phyloP scores from a whole-genome alignment of 345 rosid species.

The Erysimum cheiranthoides region DNA sequence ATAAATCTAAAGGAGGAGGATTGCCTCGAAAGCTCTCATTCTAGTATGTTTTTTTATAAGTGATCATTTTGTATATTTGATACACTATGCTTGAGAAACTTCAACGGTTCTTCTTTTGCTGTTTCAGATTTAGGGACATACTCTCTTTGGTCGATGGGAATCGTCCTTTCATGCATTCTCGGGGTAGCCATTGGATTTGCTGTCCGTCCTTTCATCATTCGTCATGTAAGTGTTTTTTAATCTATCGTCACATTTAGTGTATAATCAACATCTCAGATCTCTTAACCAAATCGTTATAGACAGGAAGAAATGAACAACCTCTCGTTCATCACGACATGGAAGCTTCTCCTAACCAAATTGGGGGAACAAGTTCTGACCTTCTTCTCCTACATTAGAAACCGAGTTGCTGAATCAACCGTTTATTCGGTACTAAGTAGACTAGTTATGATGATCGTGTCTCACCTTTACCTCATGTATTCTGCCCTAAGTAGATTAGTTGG shows the following conservation, averaged over 20 bases:
- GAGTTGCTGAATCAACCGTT: slow-evolving; percentile 50
- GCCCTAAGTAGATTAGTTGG: slow-evolving; percentile 53
- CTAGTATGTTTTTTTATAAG: slow-evolving; percentile 41
- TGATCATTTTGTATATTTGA: neutral
- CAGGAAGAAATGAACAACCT: slow-evolving; percentile 59
- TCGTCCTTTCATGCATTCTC: slow-evolving; percentile 42
- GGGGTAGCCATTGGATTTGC: slow-evolving; percentile 42
- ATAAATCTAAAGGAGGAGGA: slow-evolving; percentile 69
- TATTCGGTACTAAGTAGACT: slow-evolving; percentile 49
- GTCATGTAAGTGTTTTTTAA: slow-evolving; percentile 50
- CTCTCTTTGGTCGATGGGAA: slow-evolving; percentile 46
- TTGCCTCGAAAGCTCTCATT: slow-evolving; percentile 55
- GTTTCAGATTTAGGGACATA: slow-evolving; percentile 41
- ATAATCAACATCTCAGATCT: slow-evolving; percentile 23
- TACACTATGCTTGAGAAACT: slow-evolving; percentile 8
- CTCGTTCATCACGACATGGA: slow-evolving; percentile 64
- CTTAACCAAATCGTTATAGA: slow-evolving; percentile 61
- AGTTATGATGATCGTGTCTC: slow-evolving; percentile 58
- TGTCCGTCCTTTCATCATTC: slow-evolving; percentile 45
- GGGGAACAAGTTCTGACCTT: slow-evolving; percentile 61
- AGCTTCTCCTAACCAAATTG: slow-evolving; percentile 63
- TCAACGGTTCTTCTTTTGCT: slow-evolving; percentile 13
- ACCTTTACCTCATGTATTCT: slow-evolving; percentile 60
- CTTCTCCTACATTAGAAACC: slow-evolving; percentile 70
- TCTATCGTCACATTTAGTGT: neutral